Conservation (phyloP, 345 rosid genomes). For the Abelmoschus esculentus region DNA sequence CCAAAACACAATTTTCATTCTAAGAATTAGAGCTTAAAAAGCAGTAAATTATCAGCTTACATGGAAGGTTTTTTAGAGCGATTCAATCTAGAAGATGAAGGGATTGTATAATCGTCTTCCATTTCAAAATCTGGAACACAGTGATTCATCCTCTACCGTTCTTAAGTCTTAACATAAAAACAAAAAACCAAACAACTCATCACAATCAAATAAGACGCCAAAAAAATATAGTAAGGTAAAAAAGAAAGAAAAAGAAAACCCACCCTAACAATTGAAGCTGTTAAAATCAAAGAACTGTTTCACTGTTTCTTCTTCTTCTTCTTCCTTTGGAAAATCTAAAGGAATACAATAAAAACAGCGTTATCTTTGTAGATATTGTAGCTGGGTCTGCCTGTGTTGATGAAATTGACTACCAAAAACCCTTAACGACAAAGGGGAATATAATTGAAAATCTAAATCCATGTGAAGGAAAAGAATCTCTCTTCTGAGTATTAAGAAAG, state of each 20-base stretch:
- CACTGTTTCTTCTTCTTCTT: too few relatives aligned
- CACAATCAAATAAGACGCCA: not conserved
- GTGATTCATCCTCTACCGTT: conserved; percentile 39
- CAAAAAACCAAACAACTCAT: not conserved
- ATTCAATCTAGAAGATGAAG: conserved; percentile 26
- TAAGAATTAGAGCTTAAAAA: not conserved
- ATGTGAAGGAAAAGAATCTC: not conserved
- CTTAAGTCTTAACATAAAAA: not conserved
- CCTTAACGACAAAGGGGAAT: not conserved
- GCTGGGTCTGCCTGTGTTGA: not conserved
- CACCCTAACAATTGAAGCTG: not conserved
- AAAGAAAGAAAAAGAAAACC: too few relatives aligned
- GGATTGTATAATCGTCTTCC: conserved; percentile 42
- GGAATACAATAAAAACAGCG: not conserved
- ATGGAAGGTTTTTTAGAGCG: conserved; percentile 38
- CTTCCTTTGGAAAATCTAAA: not conserved
- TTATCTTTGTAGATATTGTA: not conserved
- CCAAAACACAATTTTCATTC: not conserved
- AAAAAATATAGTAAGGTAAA: not conserved
- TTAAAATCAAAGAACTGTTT: not conserved
- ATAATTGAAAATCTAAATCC: not conserved
- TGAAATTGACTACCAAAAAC: not conserved
- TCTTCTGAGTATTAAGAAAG: not conserved
- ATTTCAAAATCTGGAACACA: conserved; percentile 66
- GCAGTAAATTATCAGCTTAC: conserved; percentile 18